Conservation (phyloP, 2,329 filamentous ascomycete genomes). For the Stagonosporopsis vannaccii region DNA sequence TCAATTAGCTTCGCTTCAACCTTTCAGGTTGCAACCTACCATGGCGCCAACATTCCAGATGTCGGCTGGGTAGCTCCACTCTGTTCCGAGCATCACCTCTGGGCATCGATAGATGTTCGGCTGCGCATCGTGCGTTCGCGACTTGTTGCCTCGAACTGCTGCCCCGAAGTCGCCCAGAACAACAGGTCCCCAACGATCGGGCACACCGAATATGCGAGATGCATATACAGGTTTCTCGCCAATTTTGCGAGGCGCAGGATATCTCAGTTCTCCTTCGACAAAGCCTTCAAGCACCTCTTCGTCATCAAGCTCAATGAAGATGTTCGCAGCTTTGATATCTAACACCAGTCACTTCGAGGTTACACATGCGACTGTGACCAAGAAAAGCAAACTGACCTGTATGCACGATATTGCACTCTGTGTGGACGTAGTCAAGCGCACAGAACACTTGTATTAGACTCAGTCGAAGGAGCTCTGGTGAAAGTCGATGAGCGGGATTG, state of each 20-base stretch:
- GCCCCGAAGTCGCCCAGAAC: constrained; percentile 44
- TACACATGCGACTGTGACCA: not conserved
- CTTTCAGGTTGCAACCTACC: constrained; percentile 23
- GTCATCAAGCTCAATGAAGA: constrained; percentile 50
- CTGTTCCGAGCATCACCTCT: constrained; percentile 48
- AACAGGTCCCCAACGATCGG: constrained; percentile 32
- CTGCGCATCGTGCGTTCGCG: constrained; percentile 35
- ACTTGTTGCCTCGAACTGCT: constrained; percentile 12
- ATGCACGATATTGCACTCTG: constrained; percentile 54
- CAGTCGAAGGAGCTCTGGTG: constrained; percentile 48
- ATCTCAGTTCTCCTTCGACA: constrained; percentile 43
- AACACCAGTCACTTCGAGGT: not conserved
- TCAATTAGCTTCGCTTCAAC: not conserved
- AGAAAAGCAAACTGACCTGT: constrained; percentile 44
- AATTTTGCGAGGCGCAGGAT: constrained; percentile 50
- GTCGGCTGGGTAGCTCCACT: constrained; percentile 49
- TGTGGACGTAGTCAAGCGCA: constrained; percentile 54
- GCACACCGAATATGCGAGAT: constrained; percentile 45
- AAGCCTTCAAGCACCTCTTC: constrained; percentile 46
- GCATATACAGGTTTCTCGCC: constrained; percentile 44
- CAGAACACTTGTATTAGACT: constrained; percentile 50
- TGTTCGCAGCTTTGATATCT: constrained; percentile 57
- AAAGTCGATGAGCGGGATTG: constrained; percentile 49
- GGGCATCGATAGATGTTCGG: constrained; percentile 50
- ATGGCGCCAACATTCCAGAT: constrained; percentile 50